Evolutionary conservation across 306 rosid genomes (phyloP).

Genomic region (Datisca glomerata): DNA sequence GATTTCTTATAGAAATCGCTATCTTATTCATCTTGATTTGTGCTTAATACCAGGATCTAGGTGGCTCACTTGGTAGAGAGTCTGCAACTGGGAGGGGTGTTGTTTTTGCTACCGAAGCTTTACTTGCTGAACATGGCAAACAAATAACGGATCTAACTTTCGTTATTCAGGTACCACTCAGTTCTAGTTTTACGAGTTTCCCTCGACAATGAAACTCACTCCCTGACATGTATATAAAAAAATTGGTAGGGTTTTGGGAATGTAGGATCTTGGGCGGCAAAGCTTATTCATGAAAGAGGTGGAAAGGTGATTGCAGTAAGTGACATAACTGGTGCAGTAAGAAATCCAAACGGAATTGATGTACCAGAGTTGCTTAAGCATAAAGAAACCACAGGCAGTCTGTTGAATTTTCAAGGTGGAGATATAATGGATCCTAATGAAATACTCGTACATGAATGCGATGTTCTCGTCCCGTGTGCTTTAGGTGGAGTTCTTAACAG

Average conservation of each 20-base stretch:
- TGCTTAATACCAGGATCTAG: conserved; percentile 30
- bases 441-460: conserved; percentile 39
- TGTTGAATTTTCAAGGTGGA: conserved; percentile 30
- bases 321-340: conserved; percentile 46
- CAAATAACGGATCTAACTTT: conserved; percentile 33
- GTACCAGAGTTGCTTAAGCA: conserved; percentile 28
- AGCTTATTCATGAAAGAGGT: conserved; percentile 36
- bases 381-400: conserved; percentile 31
- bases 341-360: conserved; percentile 36
- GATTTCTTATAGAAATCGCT: neutral
- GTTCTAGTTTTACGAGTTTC: neutral
- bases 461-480: conserved; percentile 52
- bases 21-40: neutral
- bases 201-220: neutral
- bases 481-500: conserved; percentile 57
- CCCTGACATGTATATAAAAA: neutral
- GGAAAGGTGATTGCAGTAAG: conserved; percentile 46
- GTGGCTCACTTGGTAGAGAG: conserved; percentile 58
- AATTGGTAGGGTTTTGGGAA: conserved; percentile 76
- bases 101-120: conserved; percentile 45
- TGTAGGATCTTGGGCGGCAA: conserved; percentile 62
- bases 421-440: conserved; percentile 31
- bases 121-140: conserved; percentile 50
- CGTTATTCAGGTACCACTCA: conserved; percentile 35
- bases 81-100: conserved; percentile 65